Evolutionary conservation across 2,329 filamentous ascomycete species (phyloP).

Genomic region (Sclerotinia minor): DNA sequence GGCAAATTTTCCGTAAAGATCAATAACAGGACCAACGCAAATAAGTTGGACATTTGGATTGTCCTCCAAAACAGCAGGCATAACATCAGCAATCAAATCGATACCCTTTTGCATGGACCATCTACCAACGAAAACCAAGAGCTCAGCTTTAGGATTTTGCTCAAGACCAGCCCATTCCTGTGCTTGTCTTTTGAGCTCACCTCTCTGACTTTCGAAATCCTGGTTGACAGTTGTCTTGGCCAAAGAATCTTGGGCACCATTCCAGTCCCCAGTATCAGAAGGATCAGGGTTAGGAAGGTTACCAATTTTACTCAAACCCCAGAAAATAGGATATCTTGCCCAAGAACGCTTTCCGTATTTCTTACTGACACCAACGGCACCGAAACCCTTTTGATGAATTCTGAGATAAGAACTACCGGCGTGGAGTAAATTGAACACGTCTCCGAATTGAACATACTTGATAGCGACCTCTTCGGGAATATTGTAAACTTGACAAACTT

Average conservation of each 20-base stretch:
- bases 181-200: conserved; percentile 57
- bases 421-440: conserved; percentile 68
- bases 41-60: conserved; percentile 62
- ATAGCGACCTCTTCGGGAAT: conserved; percentile 56
- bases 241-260: conserved; percentile 54
- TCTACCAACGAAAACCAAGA: conserved; percentile 68
- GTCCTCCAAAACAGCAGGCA: conserved; percentile 61
- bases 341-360: conserved; percentile 68
- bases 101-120: conserved; percentile 71
- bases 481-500: conserved; percentile 66
- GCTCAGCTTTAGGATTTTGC: conserved; percentile 60
- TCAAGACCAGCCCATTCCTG: conserved; percentile 68
- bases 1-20: conserved; percentile 67
- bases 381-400: conserved; percentile 66
- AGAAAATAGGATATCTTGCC: conserved; percentile 68
- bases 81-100: conserved; percentile 67
- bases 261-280: conserved; percentile 55
- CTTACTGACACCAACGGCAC: conserved; percentile 66
- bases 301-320: conserved; percentile 66
- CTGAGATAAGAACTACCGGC: conserved; percentile 63
- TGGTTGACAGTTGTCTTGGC: conserved; percentile 53
- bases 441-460: conserved; percentile 66
- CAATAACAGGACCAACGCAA: conserved; percentile 64
- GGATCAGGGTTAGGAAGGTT: conserved; percentile 67
- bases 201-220: conserved; percentile 54